These are phyloP conservation scores for Magnusiomyces fungicola DNA, from an alignment of 1,139 yeast species.

Conservation along the genomic window DNA sequence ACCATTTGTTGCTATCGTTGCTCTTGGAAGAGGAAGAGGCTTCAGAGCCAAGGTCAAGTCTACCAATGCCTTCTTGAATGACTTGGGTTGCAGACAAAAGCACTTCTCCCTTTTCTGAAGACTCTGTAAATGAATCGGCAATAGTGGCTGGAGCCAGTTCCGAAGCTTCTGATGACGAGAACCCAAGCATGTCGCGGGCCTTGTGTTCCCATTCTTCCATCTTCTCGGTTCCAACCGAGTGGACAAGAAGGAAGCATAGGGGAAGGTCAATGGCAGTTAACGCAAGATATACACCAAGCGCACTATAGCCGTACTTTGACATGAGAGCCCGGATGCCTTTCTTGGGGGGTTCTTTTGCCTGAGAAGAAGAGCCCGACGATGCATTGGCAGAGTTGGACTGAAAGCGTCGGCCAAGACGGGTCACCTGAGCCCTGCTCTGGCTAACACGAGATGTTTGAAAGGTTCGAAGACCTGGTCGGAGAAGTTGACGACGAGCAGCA, in stretches of 20 bases:
- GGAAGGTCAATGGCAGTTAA: slow-evolving; percentile 74
- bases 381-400: too few relatives aligned
- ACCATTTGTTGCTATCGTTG: slow-evolving; percentile 8
- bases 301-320: slow-evolving; percentile 86
- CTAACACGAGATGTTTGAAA: too few relatives aligned
- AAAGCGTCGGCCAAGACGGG: too few relatives aligned
- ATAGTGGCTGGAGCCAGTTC: too few relatives aligned
- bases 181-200: slow-evolving; percentile 10
- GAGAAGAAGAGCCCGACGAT: too few relatives aligned
- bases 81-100: slow-evolving; percentile 12
- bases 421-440: too few relatives aligned
- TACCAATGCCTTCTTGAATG: slow-evolving; percentile 1
- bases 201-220: slow-evolving; percentile 11
- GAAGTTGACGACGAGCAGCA: too few relatives aligned
- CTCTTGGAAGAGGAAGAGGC: neutral
- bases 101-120: slow-evolving; percentile 19
- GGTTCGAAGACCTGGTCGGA: too few relatives aligned
- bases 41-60: neutral
- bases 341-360: slow-evolving; percentile 22
- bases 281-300: slow-evolving; percentile 74
- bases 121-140: slow-evolving; percentile 10
- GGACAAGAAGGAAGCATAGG: slow-evolving; percentile 65
- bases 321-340: slow-evolving; percentile 59
- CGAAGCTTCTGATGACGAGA: neutral
- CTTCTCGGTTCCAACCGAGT: slow-evolving; percentile 14